Percentiles rank a stretch among this genome's conserved stretches.
phyloP scores from a whole-genome alignment of 2,329 filamentous ascomycete species.

The Graphium sp. region DNA sequence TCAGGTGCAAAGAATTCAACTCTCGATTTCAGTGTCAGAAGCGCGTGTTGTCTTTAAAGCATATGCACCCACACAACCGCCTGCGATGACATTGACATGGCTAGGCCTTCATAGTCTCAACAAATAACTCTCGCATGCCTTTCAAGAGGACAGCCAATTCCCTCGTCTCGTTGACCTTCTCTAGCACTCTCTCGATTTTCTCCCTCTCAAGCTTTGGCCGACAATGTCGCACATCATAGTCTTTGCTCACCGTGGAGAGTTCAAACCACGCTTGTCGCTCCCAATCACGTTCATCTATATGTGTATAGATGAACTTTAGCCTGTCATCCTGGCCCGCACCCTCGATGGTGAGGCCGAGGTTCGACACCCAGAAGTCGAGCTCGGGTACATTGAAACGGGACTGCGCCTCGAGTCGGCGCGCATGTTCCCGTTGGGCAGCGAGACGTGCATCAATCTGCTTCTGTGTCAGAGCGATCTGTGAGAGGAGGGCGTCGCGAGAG shows the following conservation, averaged over 20 bases:
- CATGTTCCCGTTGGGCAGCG: constrained; percentile 56
- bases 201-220: constrained; percentile 70
- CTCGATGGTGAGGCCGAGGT: constrained; percentile 77
- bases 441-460: constrained; percentile 51
- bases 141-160: constrained; percentile 60
- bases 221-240: constrained; percentile 72
- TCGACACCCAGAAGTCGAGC: constrained; percentile 89
- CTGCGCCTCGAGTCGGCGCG: constrained; percentile 64
- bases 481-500: constrained; percentile 36
- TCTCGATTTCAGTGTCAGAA: too few species aligned
- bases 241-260: constrained; percentile 60
- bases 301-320: constrained; percentile 78
- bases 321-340: constrained; percentile 71
- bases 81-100: too few species aligned
- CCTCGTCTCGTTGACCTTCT: constrained; percentile 65
- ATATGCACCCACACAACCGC: too few species aligned
- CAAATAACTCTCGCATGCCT: constrained; percentile 68
- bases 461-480: constrained; percentile 51
- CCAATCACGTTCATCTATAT: constrained; percentile 76
- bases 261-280: constrained; percentile 89
- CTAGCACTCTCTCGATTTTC: constrained; percentile 59
- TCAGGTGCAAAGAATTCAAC: too few species aligned
- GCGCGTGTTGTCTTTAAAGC: too few species aligned
- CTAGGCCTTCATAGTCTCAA: constrained; percentile 44
- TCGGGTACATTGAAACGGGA: constrained; percentile 82